A percentile compares a stretch with the other conserved stretches of the same genome.
phyloP scores from a whole-genome alignment of 768 basidiomycete species.

The Plicaturopsis crispa region DNA sequence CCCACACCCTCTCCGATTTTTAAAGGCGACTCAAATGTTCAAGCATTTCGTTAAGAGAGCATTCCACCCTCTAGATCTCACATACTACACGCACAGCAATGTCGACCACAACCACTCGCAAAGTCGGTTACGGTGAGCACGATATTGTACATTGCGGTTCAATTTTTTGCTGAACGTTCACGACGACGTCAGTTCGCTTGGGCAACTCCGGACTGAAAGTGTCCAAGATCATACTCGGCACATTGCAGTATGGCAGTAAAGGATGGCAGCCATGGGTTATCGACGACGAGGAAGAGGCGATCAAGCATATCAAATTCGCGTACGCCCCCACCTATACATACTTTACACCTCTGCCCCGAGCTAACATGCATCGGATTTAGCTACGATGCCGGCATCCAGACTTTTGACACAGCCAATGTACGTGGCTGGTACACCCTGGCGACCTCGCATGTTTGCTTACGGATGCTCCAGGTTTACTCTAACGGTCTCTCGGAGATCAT shows the following conservation, averaged over 20 bases:
- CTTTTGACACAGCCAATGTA: slow-evolving; percentile 26
- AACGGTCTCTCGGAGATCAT: slow-evolving; percentile 61
- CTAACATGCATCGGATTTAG: slow-evolving; percentile 6
- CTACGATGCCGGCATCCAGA: slow-evolving; percentile 27
- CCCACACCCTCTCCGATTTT: no score
- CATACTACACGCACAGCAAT: no score
- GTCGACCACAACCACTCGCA: no score
- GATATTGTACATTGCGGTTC: no score
- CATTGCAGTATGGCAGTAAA: slow-evolving; percentile 46
- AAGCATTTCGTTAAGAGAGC: no score
- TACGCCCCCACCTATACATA: slow-evolving; percentile 16
- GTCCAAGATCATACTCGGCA: slow-evolving; percentile 58
- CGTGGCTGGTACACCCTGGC: neutral
- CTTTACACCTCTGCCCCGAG: neutral
- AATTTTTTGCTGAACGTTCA: no score
- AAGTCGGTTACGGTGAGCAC: no score
- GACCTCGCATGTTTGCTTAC: neutral
- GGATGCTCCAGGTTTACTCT: slow-evolving; percentile 42
- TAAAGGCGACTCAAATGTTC: no score
- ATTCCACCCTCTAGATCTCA: no score
- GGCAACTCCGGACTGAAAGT: slow-evolving; percentile 54
- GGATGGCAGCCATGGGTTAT: slow-evolving; percentile 38
- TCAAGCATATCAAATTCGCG: slow-evolving; percentile 41
- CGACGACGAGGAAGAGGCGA: slow-evolving; percentile 34
- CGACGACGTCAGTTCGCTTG: slow-evolving; percentile 36